These are phyloP conservation scores for Penicillium glabrum DNA, from an alignment of 2,329 filamentous ascomycete genomes.

Conservation along the genomic window DNA sequence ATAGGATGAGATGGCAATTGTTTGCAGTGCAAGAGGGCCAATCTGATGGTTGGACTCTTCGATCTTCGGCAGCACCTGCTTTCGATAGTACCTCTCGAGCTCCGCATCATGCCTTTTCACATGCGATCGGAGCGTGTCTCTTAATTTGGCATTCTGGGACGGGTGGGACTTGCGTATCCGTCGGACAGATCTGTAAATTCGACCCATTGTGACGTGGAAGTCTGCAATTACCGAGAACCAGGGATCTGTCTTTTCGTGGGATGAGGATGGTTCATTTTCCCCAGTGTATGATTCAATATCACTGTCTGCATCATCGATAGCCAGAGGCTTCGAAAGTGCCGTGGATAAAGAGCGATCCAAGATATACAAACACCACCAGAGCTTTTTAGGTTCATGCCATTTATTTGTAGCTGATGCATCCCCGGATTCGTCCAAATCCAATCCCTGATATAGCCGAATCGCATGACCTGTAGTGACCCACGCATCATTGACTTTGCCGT, in stretches of 20 bases:
- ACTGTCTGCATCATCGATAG: constrained; percentile 7
- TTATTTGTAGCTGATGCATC: not conserved
- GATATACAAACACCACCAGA: constrained; percentile 12
- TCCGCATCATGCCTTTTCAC: constrained; percentile 8
- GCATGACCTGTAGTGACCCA: constrained; percentile 13
- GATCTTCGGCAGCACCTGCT: constrained; percentile 7
- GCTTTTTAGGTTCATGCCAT: not conserved
- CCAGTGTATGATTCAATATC: not conserved
- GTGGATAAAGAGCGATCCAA: constrained; percentile 10
- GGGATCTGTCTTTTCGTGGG: not conserved
- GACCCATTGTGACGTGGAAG: constrained; percentile 8
- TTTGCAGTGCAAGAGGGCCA: constrained; percentile 3
- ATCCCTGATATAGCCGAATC: constrained; percentile 12
- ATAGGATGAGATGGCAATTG: constrained; percentile 9
- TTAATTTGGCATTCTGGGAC: not conserved
- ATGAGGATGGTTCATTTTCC: not conserved
- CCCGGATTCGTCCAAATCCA: not conserved
- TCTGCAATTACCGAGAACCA: constrained; percentile 9
- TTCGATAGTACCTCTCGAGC: constrained; percentile 6
- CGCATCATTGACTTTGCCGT: constrained; percentile 8
- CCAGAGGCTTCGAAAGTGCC: constrained; percentile 7
- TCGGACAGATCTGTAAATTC: constrained; percentile 9
- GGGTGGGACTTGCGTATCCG: constrained; percentile 3
- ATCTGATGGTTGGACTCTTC: not conserved
- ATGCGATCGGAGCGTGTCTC: constrained; percentile 3